Conservation (phyloP, 2,329 filamentous ascomycete species). For the Calonectria fujianensis region DNA sequence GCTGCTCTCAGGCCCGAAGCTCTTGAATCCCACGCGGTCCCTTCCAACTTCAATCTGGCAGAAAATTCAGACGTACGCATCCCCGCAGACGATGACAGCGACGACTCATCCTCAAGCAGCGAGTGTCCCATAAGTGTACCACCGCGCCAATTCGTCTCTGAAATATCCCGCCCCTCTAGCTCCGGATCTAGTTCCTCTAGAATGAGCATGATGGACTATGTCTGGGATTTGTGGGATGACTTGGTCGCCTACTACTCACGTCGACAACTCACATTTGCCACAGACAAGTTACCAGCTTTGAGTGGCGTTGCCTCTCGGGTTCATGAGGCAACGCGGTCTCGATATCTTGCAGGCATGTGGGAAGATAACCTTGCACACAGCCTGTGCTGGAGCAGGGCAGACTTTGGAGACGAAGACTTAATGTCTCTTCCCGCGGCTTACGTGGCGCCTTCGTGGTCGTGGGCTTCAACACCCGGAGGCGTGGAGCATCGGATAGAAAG, state of each 20-base stretch:
- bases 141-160: background rate
- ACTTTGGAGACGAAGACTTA: background rate
- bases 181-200: background rate
- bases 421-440: background rate
- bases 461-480: background rate
- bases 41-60: background rate
- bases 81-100: background rate
- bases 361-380: background rate
- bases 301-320: background rate
- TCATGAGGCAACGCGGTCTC: background rate
- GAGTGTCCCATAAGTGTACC: background rate
- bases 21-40: background rate
- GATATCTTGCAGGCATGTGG: constrained; percentile 7
- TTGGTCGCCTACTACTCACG: constrained; percentile 5
- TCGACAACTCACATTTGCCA: background rate
- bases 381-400: background rate
- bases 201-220: background rate
- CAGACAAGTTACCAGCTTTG: constrained; percentile 7
- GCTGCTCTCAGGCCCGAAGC: background rate
- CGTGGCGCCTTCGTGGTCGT: constrained; percentile 6
- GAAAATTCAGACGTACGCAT: background rate
- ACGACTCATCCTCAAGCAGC: background rate
- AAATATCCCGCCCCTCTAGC: background rate
- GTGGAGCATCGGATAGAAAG: background rate
- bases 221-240: constrained; percentile 14